Evolutionary conservation across 306 rosid genomes (phyloP).

Genomic region (Vachellia collinsii): DNA sequence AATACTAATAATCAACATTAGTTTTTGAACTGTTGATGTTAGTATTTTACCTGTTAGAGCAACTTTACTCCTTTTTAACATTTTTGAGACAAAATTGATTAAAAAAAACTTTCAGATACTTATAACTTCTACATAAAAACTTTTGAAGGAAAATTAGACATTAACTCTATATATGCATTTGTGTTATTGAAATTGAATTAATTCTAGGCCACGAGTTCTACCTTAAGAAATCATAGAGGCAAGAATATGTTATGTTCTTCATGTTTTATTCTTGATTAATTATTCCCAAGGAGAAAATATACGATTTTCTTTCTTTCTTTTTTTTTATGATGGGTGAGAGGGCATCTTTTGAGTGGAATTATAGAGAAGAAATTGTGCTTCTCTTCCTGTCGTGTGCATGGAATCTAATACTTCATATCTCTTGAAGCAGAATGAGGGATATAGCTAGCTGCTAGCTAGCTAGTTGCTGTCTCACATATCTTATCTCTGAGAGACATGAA

Average conservation of each 20-base stretch:
- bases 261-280: background rate
- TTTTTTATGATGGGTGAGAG: slow-evolving; percentile 14
- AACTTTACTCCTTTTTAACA: too few relatives aligned
- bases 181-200: background rate
- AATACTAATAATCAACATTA: too few relatives aligned
- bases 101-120: too few relatives aligned
- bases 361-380: slow-evolving; percentile 39
- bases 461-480: slow-evolving; percentile 27
- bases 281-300: slow-evolving; percentile 11
- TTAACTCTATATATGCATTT: background rate
- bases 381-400: slow-evolving; percentile 28
- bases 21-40: too few relatives aligned
- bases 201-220: slow-evolving; percentile 53
- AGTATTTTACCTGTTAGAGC: too few relatives aligned
- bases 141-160: background rate
- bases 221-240: slow-evolving; percentile 21
- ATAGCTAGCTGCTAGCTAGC: slow-evolving; percentile 15
- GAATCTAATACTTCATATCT: slow-evolving; percentile 61
- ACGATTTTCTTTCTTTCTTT: slow-evolving; percentile 3
- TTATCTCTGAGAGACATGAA: slow-evolving; percentile 19
- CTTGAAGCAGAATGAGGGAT: slow-evolving; percentile 28
- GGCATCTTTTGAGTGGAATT: slow-evolving; percentile 56
- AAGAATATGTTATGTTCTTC: slow-evolving; percentile 25
- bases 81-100: too few relatives aligned
- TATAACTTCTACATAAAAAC: too few relatives aligned